These are phyloP conservation scores for Fusarium sp. DNA, from an alignment of 2,329 filamentous ascomycete genomes.

Conservation along the genomic window DNA sequence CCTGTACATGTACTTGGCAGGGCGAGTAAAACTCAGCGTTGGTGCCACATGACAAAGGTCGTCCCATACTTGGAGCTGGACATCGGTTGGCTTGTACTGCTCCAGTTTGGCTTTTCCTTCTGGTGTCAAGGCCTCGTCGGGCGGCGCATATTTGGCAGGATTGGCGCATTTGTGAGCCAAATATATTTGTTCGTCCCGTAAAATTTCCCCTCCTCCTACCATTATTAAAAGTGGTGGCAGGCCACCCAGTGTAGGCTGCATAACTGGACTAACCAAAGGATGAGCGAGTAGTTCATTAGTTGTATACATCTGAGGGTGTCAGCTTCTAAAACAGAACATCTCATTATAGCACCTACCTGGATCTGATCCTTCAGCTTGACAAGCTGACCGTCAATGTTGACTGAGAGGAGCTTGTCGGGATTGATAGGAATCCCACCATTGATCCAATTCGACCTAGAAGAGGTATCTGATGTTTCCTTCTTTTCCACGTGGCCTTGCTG, in stretches of 20 bases:
- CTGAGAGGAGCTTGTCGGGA: conserved; percentile 59
- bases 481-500: conserved; percentile 49
- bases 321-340: neutral
- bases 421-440: conserved; percentile 44
- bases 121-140: conserved; percentile 69
- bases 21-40: conserved; percentile 94
- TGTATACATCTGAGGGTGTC: conserved; percentile 68
- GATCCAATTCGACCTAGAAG: conserved; percentile 40
- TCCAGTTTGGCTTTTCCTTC: conserved; percentile 67
- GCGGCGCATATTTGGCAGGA: conserved; percentile 77
- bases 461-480: conserved; percentile 30
- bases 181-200: conserved; percentile 95
- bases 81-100: conserved; percentile 83
- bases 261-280: conserved; percentile 86
- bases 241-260: conserved; percentile 89
- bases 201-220: conserved; percentile 85
- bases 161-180: conserved; percentile 93
- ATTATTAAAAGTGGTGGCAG: conserved; percentile 88
- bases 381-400: conserved; percentile 75
- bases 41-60: conserved; percentile 92
- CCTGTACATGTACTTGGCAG: conserved; percentile 95
- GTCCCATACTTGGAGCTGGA: conserved; percentile 96
- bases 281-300: conserved; percentile 87
- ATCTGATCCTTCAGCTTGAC: conserved; percentile 90
- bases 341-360: conserved; percentile 65